phyloP scores from a whole-genome alignment of 1,284 basidiomycete genomes.

The Ustilago tritici region DNA sequence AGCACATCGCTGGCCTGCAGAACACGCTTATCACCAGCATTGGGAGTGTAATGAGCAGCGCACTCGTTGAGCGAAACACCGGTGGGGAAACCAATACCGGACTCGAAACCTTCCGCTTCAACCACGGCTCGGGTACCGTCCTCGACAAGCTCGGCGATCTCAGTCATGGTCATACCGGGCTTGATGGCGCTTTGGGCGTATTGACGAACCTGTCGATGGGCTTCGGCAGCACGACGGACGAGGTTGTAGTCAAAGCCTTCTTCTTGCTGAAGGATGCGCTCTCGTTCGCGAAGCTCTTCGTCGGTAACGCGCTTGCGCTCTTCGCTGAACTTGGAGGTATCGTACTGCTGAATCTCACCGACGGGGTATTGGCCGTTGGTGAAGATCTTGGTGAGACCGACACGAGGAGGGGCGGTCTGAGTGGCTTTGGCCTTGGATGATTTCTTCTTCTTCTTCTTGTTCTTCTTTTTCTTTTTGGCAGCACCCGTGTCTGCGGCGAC shows the following conservation, averaged over 20 bases:
- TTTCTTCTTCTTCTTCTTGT: slow-evolving; percentile 79
- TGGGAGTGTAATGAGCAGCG: slow-evolving; percentile 97
- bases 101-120: slow-evolving; percentile 84
- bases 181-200: slow-evolving; percentile 85
- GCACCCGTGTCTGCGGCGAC: slow-evolving; percentile 39
- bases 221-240: slow-evolving; percentile 91
- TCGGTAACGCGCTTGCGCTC: slow-evolving; percentile 83
- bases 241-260: slow-evolving; percentile 79
- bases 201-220: slow-evolving; percentile 86
- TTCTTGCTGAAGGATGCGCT: slow-evolving; percentile 73
- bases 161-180: slow-evolving; percentile 93
- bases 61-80: slow-evolving; percentile 93
- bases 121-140: slow-evolving; percentile 81
- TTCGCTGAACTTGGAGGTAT: slow-evolving; percentile 72
- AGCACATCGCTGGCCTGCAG: slow-evolving; percentile 86
- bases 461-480: slow-evolving; percentile 79
- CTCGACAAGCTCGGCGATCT: slow-evolving; percentile 94
- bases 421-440: slow-evolving; percentile 56
- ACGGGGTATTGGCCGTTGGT: slow-evolving; percentile 86
- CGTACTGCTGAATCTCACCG: slow-evolving; percentile 91
- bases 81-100: slow-evolving; percentile 94
- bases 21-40: slow-evolving; percentile 92
- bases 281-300: slow-evolving; percentile 87
- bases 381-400: slow-evolving; percentile 90
- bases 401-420: slow-evolving; percentile 92